A percentile compares a stretch with the other conserved stretches of the same genome.
Evolutionary conservation across 371 early-diverging fungal species (phyloP).

Genomic region (Saksenaea oblongispora): DNA sequence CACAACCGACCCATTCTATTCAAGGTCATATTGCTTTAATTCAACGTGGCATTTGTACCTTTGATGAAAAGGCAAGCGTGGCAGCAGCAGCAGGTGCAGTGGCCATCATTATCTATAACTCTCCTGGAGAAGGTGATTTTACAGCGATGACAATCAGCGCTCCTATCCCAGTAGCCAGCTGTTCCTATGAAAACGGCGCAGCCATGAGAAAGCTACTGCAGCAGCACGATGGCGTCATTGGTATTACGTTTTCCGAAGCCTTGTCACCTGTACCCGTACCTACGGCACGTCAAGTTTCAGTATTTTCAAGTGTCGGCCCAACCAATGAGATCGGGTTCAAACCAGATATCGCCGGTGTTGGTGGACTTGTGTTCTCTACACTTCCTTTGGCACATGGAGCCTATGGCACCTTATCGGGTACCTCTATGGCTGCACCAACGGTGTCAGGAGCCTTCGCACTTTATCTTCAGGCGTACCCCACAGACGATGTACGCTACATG

Average conservation of each 20-base stretch:
- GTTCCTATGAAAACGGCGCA: constrained; percentile 25
- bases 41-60: constrained; percentile 62
- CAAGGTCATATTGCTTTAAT: constrained; percentile 49
- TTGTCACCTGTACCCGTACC: constrained; percentile 12
- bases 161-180: constrained; percentile 40
- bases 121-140: constrained; percentile 15
- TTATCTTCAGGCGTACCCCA: constrained; percentile 41
- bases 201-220: constrained; percentile 3
- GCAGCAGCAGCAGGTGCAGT: constrained; percentile 46
- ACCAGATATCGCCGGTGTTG: constrained; percentile 62
- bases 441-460: constrained; percentile 66
- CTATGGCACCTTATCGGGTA: constrained; percentile 66
- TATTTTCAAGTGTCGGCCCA: constrained; percentile 44
- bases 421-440: constrained; percentile 67
- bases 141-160: constrained; percentile 5
- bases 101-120: constrained; percentile 55
- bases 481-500: constrained; percentile 2
- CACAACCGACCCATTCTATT: constrained; percentile 20
- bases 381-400: constrained; percentile 28
- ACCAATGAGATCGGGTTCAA: constrained; percentile 30
- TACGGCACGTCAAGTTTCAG: constrained; percentile 35
- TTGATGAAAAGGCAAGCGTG: constrained; percentile 54
- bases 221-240: not conserved
- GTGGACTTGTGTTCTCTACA: constrained; percentile 71
- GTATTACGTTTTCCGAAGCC: constrained; percentile 5